Percentiles rank a stretch among this genome's conserved stretches.
Conservation (phyloP, 1,139 yeast species). For the Zygoascus sp. region DNA sequence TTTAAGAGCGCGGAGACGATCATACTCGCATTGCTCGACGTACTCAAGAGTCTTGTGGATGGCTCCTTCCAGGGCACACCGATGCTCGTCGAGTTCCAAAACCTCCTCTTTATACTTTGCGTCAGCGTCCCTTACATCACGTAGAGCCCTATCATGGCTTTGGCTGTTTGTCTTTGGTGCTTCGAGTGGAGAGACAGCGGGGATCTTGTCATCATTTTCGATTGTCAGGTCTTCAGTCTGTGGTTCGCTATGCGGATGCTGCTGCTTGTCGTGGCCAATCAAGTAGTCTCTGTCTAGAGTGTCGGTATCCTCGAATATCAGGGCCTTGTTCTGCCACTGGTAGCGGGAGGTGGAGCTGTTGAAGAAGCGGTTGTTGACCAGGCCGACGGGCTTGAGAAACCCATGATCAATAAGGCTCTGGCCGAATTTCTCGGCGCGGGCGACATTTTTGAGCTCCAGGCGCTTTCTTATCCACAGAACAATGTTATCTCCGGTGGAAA, state of each 20-base stretch:
- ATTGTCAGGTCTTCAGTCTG: no score
- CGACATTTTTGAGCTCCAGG: conserved; percentile 42
- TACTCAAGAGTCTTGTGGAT: conserved; percentile 62
- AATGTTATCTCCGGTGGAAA: conserved; percentile 56
- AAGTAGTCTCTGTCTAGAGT: not conserved
- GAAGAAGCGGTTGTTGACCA: conserved; percentile 51
- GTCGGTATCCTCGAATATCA: conserved; percentile 19
- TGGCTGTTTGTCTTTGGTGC: not conserved
- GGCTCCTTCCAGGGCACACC: conserved; percentile 68
- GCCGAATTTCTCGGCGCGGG: conserved; percentile 67
- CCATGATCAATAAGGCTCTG: conserved; percentile 64
- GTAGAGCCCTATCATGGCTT: not conserved
- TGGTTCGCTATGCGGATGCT: no score
- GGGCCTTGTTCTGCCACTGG: conserved; percentile 65
- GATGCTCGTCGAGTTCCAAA: conserved; percentile 52
- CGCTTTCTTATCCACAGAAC: conserved; percentile 52
- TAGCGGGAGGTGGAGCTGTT: conserved; percentile 65
- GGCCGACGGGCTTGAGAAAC: conserved; percentile 56
- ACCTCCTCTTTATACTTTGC: conserved; percentile 51
- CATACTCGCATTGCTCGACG: conserved; percentile 74
- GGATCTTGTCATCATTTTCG: no score
- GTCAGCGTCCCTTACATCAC: conserved; percentile 43
- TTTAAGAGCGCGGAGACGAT: conserved; percentile 62
- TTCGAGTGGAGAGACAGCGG: no score
- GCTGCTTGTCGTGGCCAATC: not conserved